phyloP scores from a whole-genome alignment of 179 eudicot species.

The Silene vulgaris region DNA sequence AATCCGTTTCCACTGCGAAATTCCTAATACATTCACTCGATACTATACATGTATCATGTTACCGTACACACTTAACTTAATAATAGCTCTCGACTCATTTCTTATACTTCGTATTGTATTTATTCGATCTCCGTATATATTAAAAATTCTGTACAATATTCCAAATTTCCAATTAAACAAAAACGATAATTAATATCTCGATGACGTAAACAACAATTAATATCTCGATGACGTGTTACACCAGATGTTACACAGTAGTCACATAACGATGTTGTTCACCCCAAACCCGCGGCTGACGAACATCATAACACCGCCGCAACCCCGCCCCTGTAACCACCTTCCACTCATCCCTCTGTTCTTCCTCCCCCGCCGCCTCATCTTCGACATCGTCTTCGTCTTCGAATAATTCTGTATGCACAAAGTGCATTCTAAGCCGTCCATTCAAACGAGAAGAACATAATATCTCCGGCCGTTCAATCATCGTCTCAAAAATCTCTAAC shows the following conservation, averaged over 20 bases:
- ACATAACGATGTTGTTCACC: constrained; percentile 34
- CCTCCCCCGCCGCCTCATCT: background rate
- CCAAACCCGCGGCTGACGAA: constrained; percentile 31
- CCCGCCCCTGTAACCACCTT: constrained; percentile 21
- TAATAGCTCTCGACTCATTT: too few relatives aligned
- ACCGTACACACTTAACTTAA: too few relatives aligned
- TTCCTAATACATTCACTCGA: too few relatives aligned
- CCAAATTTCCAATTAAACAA: too few relatives aligned
- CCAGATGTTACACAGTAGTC: constrained; percentile 30
- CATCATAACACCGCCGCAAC: constrained; percentile 32
- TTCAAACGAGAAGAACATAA: constrained; percentile 42
- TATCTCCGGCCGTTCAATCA: constrained; percentile 40
- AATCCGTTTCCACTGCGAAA: too few relatives aligned
- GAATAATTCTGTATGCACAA: constrained; percentile 11
- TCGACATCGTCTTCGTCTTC: constrained; percentile 17
- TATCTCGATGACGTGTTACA: too few relatives aligned
- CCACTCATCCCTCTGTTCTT: constrained; percentile 10
- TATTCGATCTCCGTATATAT: too few relatives aligned
- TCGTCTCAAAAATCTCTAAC: constrained; percentile 38
- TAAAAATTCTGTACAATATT: too few relatives aligned
- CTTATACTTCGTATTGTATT: too few relatives aligned
- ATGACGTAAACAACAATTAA: too few relatives aligned
- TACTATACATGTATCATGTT: too few relatives aligned
- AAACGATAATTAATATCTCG: too few relatives aligned
- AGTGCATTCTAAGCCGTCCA: constrained; percentile 51